A percentile compares a stretch with the other conserved stretches of the same genome.
These are phyloP conservation scores for Ichthyophthirius multifiliis DNA, from an alignment of 169 alveolate genomes.

Conservation along the genomic window DNA sequence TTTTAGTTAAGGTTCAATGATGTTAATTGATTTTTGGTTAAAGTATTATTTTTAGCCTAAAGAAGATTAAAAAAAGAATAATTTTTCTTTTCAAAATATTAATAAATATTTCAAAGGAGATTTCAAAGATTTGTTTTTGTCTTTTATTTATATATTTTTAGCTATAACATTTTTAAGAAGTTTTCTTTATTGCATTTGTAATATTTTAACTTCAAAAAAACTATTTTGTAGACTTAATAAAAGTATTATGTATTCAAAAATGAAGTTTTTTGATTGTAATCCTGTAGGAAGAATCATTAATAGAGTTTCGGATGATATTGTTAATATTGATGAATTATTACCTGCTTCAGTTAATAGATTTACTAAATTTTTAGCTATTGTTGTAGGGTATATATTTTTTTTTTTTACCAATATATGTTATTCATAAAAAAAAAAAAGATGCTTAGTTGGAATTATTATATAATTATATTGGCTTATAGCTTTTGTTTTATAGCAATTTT, in stretches of 20 bases:
- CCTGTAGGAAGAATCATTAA: slow-evolving; percentile 63
- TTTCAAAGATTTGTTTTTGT: slow-evolving; percentile 18
- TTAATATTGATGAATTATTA: slow-evolving; percentile 38
- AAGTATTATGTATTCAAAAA: slow-evolving; percentile 44
- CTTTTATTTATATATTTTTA: slow-evolving; percentile 24
- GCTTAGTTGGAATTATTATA: slow-evolving; percentile 40
- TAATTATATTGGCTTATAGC: slow-evolving; percentile 43
- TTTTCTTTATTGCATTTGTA: slow-evolving; percentile 28
- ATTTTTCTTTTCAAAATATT: slow-evolving; percentile 29
- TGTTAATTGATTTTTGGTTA: slow-evolving; percentile 55
- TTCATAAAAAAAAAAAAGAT: neutral
- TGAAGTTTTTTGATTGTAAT: slow-evolving; percentile 52
- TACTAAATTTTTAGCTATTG: slow-evolving; percentile 22
- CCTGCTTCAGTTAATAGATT: slow-evolving; percentile 45
- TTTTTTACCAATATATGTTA: neutral
- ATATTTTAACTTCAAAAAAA: slow-evolving; percentile 36
- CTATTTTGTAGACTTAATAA: slow-evolving; percentile 39
- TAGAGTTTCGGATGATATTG: slow-evolving; percentile 59
- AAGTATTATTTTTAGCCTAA: slow-evolving; percentile 39
- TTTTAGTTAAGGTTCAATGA: slow-evolving; percentile 25
- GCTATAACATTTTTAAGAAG: slow-evolving; percentile 22
- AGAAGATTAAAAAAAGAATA: no score
- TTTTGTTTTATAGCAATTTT: slow-evolving; percentile 30
- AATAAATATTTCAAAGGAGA: slow-evolving; percentile 32
- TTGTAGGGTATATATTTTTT: neutral